phyloP scores from a whole-genome alignment of 2,329 filamentous ascomycete genomes.

The Parastagonospora nodorum region DNA sequence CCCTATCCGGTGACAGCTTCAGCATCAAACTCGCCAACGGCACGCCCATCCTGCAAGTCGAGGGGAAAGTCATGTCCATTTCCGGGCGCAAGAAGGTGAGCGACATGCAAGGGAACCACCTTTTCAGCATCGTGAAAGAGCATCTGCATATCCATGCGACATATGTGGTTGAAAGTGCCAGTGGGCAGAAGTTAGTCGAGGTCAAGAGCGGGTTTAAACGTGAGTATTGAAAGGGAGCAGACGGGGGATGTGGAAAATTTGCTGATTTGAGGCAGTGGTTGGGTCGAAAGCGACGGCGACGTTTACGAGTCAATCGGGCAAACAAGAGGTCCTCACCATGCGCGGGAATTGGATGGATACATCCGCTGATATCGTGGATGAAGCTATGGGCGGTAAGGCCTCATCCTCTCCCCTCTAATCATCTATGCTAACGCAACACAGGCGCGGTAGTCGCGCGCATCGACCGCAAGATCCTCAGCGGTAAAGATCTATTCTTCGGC shows the following conservation, averaged over 20 bases:
- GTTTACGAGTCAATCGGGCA: constrained; percentile 49
- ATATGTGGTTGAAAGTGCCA: constrained; percentile 56
- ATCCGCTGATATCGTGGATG: constrained; percentile 62
- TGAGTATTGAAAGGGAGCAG: constrained; percentile 40
- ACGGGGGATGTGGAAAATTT: background rate
- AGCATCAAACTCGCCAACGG: constrained; percentile 63
- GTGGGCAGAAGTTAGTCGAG: constrained; percentile 57
- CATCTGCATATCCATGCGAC: constrained; percentile 57
- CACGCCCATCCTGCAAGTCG: constrained; percentile 59
- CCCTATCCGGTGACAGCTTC: constrained; percentile 68
- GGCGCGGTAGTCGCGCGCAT: constrained; percentile 62
- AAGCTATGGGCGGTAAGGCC: constrained; percentile 40
- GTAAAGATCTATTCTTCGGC: constrained; percentile 62
- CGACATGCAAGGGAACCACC: constrained; percentile 58
- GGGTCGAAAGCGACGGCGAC: constrained; percentile 61
- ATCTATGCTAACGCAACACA: constrained; percentile 31
- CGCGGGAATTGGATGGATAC: constrained; percentile 66
- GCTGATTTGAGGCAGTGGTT: constrained; percentile 48
- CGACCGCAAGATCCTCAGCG: constrained; percentile 62
- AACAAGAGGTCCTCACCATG: constrained; percentile 51
- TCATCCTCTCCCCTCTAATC: background rate
- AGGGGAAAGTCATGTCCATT: constrained; percentile 60
- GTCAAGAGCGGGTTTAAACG: constrained; percentile 61
- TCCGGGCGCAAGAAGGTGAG: constrained; percentile 61
- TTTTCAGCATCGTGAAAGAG: constrained; percentile 65